Percentiles rank a stretch among this genome's conserved stretches.
Conservation (phyloP, 225 moss, liverwort and hornwort genomes). For the Marchantia polymorpha region DNA sequence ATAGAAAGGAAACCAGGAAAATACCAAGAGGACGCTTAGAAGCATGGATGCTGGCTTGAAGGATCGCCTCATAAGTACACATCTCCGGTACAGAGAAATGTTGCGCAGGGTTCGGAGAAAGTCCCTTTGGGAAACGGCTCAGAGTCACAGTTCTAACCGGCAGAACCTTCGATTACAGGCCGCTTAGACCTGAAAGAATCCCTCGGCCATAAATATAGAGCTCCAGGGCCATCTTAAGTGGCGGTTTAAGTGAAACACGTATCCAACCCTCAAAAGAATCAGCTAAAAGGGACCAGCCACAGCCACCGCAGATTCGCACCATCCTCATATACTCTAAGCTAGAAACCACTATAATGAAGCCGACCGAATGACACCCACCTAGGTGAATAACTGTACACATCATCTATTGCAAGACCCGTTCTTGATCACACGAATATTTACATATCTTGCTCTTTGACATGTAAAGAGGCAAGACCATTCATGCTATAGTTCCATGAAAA, state of each 20-base stretch:
- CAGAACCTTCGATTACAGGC: background rate
- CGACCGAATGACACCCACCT: background rate
- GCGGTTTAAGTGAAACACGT: background rate
- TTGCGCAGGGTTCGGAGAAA: background rate
- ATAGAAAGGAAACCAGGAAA: background rate
- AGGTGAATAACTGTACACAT: background rate
- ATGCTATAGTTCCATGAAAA: background rate
- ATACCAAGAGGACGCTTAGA: background rate
- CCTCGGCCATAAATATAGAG: background rate
- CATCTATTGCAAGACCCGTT: background rate
- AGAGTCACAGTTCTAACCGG: background rate
- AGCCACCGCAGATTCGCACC: background rate
- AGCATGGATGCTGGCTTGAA: background rate
- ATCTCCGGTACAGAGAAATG: background rate
- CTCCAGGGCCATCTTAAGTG: background rate
- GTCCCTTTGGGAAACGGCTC: background rate
- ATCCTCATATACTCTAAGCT: background rate
- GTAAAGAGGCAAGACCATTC: slow-evolving; percentile 14
- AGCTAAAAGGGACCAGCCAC: background rate
- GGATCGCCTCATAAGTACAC: background rate
- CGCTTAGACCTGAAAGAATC: background rate
- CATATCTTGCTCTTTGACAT: background rate
- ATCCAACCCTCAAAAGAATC: background rate
- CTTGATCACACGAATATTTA: slow-evolving; percentile 9
- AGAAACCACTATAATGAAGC: background rate